Evolutionary conservation across 176 grass and related monocot genomes (phyloP).

Genomic region (Avena eriantha): DNA sequence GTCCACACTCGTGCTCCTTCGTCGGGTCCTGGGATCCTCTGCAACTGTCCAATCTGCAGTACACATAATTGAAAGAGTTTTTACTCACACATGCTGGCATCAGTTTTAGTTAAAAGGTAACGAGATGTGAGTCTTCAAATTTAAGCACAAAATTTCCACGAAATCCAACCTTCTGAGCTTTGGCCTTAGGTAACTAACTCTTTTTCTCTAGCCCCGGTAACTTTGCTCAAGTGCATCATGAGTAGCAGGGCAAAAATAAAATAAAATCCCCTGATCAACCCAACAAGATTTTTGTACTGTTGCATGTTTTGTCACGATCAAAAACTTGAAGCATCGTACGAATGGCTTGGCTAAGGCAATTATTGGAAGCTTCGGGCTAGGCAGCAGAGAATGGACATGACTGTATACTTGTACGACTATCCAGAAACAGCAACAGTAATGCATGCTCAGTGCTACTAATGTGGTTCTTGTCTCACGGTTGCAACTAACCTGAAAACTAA

Average conservation of each 20-base stretch:
- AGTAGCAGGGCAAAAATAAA: not conserved
- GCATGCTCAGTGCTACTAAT: not conserved
- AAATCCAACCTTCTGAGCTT: not conserved
- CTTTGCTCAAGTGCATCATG: not conserved
- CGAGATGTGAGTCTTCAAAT: not conserved
- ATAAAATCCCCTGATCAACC: not conserved
- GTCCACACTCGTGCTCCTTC: slow-evolving; percentile 73
- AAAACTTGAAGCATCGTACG: not conserved
- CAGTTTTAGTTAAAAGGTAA: not conserved
- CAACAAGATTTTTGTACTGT: not conserved
- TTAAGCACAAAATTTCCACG: not conserved
- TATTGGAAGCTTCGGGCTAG: not conserved
- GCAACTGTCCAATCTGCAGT: slow-evolving; percentile 60
- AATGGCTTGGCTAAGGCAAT: not conserved
- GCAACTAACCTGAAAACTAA: not conserved
- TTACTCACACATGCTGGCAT: not conserved
- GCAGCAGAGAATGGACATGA: not conserved
- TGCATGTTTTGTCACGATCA: not conserved
- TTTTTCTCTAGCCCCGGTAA: not conserved
- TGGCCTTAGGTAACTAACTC: no score
- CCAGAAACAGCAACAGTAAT: not conserved
- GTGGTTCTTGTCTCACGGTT: not conserved
- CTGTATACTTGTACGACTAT: not conserved
- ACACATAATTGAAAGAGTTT: not conserved
- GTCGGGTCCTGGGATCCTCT: slow-evolving; percentile 58